Evolutionary conservation across 2,329 filamentous ascomycete genomes (phyloP).

Genomic region (Thelonectria rubi): DNA sequence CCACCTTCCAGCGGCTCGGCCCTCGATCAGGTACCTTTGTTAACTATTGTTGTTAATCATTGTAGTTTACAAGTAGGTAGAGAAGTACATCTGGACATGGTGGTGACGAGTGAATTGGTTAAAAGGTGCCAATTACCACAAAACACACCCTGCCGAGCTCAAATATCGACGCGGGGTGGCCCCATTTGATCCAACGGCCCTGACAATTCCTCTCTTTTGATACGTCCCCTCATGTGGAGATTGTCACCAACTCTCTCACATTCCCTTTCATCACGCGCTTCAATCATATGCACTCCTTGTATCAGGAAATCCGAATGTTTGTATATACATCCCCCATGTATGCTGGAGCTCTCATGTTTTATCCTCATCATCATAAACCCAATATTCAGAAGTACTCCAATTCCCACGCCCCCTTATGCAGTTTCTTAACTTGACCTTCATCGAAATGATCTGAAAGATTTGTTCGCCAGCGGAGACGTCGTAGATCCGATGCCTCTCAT

Average conservation of each 20-base stretch:
- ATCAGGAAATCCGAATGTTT: slow-evolving; percentile 28
- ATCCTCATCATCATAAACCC: slow-evolving; percentile 19
- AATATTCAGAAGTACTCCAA: slow-evolving; percentile 22
- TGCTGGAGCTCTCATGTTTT: slow-evolving; percentile 36
- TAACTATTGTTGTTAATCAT: no score
- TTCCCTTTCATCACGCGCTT: not conserved
- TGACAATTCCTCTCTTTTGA: slow-evolving; percentile 16
- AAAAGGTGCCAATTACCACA: no score
- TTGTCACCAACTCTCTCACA: not conserved
- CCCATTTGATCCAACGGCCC: slow-evolving; percentile 4
- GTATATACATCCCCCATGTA: slow-evolving; percentile 27
- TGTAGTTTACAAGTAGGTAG: no score
- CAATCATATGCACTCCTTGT: slow-evolving; percentile 25
- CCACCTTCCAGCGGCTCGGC: slow-evolving; percentile 30
- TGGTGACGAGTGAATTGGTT: no score
- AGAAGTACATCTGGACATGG: no score
- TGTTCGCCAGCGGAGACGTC: slow-evolving; percentile 54
- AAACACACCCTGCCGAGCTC: not conserved
- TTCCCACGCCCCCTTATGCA: slow-evolving; percentile 20
- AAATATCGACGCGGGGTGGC: not conserved
- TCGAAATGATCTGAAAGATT: slow-evolving; percentile 55
- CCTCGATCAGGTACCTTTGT: slow-evolving; percentile 9
- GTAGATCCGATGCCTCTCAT: slow-evolving; percentile 37
- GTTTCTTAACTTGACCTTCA: slow-evolving; percentile 37
- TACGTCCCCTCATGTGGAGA: slow-evolving; percentile 20